phyloP scores from a whole-genome alignment of 208 protist species.

The Crithidia expoeki region DNA sequence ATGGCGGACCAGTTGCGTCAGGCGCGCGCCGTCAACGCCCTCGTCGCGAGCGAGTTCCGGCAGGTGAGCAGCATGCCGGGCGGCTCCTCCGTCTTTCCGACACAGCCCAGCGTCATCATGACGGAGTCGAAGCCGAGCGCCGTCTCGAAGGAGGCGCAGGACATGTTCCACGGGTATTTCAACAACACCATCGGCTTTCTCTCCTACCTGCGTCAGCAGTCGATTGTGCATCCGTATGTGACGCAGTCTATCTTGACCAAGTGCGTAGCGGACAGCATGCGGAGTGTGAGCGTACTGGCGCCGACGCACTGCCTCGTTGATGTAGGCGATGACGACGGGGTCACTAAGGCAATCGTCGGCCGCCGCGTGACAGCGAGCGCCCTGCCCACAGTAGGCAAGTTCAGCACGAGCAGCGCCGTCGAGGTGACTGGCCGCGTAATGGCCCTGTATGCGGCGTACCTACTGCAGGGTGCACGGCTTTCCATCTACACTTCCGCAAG shows the following conservation, averaged over 20 bases:
- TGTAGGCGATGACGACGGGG: constrained; percentile 65
- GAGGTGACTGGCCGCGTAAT: constrained; percentile 63
- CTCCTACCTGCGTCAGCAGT: constrained; percentile 37
- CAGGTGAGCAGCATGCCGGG: constrained; percentile 9
- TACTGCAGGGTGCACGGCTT: constrained; percentile 77
- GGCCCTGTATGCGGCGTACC: constrained; percentile 69
- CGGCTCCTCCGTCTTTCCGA: constrained; percentile 1
- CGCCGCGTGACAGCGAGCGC: constrained; percentile 22
- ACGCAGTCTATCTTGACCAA: constrained; percentile 33
- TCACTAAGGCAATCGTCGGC: constrained; percentile 64
- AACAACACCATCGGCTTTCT: constrained; percentile 29
- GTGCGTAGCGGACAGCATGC: constrained; percentile 32
- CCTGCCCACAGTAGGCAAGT: constrained; percentile 42
- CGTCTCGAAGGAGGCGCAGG: constrained; percentile 30
- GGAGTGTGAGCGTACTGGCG: constrained; percentile 58
- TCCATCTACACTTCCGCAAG: constrained; percentile 58
- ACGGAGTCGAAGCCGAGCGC: constrained; percentile 21
- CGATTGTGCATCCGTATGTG: constrained; percentile 29
- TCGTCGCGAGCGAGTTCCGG: constrained; percentile 18
- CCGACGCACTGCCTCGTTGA: constrained; percentile 48
- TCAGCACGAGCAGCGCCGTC: constrained; percentile 33
- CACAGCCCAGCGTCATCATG: constrained; percentile 7
- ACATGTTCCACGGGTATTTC: constrained; percentile 33
- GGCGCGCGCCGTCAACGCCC: constrained; percentile 18
- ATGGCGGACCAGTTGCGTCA: constrained; percentile 27